Conservation (phyloP, 1,139 yeast species). For the Blastobotrys malaysiensis region DNA sequence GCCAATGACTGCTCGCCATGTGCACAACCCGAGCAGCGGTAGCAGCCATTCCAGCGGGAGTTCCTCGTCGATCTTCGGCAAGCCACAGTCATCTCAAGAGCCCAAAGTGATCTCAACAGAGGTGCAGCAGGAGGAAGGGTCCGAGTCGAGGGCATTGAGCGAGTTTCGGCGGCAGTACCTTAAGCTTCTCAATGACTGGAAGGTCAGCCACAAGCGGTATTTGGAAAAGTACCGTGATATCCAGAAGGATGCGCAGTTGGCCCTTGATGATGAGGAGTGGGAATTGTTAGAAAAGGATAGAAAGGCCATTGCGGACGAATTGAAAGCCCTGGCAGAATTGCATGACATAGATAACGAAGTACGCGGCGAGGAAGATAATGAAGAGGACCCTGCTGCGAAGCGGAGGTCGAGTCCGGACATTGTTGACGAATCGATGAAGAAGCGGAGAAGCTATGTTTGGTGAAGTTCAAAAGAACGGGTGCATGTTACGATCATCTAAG, state of each 20-base stretch:
- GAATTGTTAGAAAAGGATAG: neutral
- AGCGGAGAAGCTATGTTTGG: conserved; percentile 3
- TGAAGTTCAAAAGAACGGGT: neutral
- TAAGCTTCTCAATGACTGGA: conserved; percentile 9
- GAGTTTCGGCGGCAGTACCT: conserved; percentile 9
- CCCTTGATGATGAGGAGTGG: neutral
- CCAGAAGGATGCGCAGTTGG: neutral
- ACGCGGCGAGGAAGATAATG: neutral
- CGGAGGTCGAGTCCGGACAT: neutral
- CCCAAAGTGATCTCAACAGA: neutral
- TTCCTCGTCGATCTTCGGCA: neutral
- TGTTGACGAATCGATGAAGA: conserved; percentile 3
- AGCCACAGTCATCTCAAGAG: neutral
- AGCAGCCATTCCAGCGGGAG: neutral
- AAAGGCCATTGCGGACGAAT: neutral
- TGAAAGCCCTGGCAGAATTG: neutral
- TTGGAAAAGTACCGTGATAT: neutral
- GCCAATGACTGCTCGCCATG: neutral
- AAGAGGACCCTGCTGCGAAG: neutral
- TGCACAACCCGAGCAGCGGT: neutral
- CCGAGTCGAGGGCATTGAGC: conserved; percentile 4
- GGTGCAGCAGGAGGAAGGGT: neutral
- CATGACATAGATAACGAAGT: neutral
- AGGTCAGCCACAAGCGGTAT: neutral
- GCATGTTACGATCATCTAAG: neutral